phyloP scores from a whole-genome alignment of 805 yeast genomes.

The Vanderwaltozyma polyspora region DNA sequence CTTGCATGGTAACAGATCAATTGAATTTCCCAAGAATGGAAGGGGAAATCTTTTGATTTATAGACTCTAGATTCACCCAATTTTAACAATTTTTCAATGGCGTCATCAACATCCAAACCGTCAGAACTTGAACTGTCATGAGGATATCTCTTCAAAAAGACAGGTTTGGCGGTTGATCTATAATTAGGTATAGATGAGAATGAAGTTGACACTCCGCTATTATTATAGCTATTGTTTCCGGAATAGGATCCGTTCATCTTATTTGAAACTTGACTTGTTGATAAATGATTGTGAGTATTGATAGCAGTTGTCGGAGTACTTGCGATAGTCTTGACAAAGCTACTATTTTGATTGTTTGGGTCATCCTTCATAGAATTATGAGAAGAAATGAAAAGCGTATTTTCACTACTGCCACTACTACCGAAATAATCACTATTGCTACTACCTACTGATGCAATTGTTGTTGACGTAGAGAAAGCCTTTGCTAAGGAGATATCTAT shows the following conservation, averaged over 20 bases:
- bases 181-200: slow-evolving; percentile 11
- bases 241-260: slow-evolving; percentile 2
- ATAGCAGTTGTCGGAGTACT: neutral
- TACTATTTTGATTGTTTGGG: neutral
- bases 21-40: slow-evolving; percentile 44
- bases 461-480: slow-evolving; percentile 14
- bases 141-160: slow-evolving; percentile 22
- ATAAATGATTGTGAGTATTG: neutral
- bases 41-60: slow-evolving; percentile 32
- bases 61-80: slow-evolving; percentile 35
- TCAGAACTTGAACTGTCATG: slow-evolving; percentile 20
- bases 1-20: slow-evolving; percentile 47
- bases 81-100: slow-evolving; percentile 49
- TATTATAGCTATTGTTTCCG: slow-evolving; percentile 1
- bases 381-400: slow-evolving; percentile 1
- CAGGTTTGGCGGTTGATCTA: slow-evolving; percentile 8
- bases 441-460: slow-evolving; percentile 7
- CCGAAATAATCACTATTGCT: slow-evolving; percentile 8
- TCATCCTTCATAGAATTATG: neutral
- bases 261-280: neutral
- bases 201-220: slow-evolving; percentile 2
- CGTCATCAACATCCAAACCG: slow-evolving; percentile 44
- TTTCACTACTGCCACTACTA: slow-evolving; percentile 6
- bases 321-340: neutral
- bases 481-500: slow-evolving; percentile 27